A percentile compares a stretch with the other conserved stretches of the same genome.
phyloP scores from a whole-genome alignment of 208 protist genomes.

The Angomonas desouzai region DNA sequence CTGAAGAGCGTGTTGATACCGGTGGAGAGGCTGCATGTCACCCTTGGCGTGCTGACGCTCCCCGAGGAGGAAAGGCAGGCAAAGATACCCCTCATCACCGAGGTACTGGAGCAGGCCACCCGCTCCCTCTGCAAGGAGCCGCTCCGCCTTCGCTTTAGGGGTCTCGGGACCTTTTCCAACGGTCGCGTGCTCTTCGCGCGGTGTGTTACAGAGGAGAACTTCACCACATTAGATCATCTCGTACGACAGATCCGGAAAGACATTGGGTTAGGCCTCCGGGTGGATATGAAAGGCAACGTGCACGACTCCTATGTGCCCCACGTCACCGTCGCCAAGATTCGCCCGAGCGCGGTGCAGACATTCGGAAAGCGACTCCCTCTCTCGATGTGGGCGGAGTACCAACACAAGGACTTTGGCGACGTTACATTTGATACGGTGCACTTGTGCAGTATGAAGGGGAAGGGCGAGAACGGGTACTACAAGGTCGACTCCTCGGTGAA shows the following conservation, averaged over 20 bases:
- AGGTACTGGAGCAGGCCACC: conserved; percentile 42
- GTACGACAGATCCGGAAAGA: conserved; percentile 50
- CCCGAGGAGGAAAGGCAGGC: conserved; percentile 13
- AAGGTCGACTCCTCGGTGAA: conserved; percentile 32
- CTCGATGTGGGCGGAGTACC: conserved; percentile 55
- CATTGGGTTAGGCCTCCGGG: conserved; percentile 42
- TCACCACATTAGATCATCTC: conserved; percentile 45
- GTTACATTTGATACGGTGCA: conserved; percentile 68
- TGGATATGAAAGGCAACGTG: conserved; percentile 86
- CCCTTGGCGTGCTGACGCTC: conserved; percentile 76
- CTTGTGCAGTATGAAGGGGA: conserved; percentile 69
- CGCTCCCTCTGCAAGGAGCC: conserved; percentile 31
- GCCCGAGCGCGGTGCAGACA: conserved; percentile 31
- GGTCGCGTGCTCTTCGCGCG: conserved; percentile 79
- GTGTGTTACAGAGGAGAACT: conserved; percentile 57
- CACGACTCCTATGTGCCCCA: conserved; percentile 89
- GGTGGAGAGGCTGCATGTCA: conserved; percentile 67
- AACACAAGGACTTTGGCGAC: conserved; percentile 84
- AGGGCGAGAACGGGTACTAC: conserved; percentile 63
- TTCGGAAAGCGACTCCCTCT: conserved; percentile 58
- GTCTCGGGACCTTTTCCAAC: conserved; percentile 73
- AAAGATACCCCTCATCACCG: conserved; percentile 28
- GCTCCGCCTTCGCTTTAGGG: conserved; percentile 71
- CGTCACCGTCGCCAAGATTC: conserved; percentile 82
- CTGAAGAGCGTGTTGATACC: conserved; percentile 66